Evolutionary conservation across 768 basidiomycete genomes (phyloP), one percentile per base, ranked within the genome.

Genomic region (Boletus speciosus): DNA sequence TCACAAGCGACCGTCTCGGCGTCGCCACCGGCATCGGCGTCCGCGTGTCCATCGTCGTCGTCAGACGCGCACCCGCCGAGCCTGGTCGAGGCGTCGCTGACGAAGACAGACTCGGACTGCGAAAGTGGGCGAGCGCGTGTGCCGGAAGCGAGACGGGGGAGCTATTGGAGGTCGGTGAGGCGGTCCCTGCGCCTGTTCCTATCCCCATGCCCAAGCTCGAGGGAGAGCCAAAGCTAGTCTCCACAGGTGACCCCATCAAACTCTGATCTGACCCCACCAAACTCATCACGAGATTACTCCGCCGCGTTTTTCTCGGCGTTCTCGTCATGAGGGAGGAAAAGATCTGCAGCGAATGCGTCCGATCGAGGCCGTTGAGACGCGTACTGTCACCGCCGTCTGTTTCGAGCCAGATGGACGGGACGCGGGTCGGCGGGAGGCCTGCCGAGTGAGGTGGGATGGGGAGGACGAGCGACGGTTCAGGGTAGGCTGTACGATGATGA

Each of bases 371-470:
- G 43, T 51, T 63, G n/a, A 55, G 56, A 19, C 44, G 57, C 0
- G 59, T 45, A 14, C 41, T 44, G 0, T 54, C 39, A 4, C 45
- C 55, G 16, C 69, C 71, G 56, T 81, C 80, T 5, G 70, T 68
- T 54, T 77, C 71, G 49, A 76, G 68, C 82, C 80, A 81, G 60
- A 80, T 74, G 2, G 79, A 78, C 1, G 82, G 79, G 16, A 81
- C 74, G 0, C 31, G 52, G 0, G 65, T 62, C 3, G 15, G 48
- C 1, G 58, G 53, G 36, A 63, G 61, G 16, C 61, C 51, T 8
- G 65, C 61, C 23, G 69, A 59, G 29, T 60, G 63, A 6, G 69
- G 64, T 6, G 60, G 56, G 5, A 56, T 45, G 1, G 67, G 67
- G 5, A 64, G 54, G n/a, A 51, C 35, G 29, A 49, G 12, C 3